Conservation (phyloP, 176 grass and related monocot genomes). For the Pontederia paniculata region DNA sequence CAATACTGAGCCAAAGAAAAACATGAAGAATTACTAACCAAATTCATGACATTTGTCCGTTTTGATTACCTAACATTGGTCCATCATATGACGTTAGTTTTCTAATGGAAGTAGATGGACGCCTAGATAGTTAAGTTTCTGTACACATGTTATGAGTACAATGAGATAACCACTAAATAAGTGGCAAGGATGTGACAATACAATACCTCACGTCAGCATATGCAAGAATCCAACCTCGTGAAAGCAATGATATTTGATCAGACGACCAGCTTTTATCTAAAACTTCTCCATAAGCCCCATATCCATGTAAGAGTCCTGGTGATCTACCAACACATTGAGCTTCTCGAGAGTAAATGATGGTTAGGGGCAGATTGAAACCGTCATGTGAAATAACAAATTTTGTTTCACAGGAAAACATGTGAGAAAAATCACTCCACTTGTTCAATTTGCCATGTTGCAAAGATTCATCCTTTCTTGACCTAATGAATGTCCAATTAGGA, state of each 20-base stretch:
- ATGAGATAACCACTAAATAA: too few species aligned
- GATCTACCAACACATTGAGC: conserved; percentile 31
- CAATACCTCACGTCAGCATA: conserved; percentile 89
- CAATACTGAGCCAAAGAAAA: too few species aligned
- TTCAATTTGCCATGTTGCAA: conserved; percentile 28
- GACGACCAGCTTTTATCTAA: conserved; percentile 95
- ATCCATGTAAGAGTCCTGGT: conserved; percentile 73
- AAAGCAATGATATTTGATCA: conserved; percentile 71
- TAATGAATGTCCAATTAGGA: conserved; percentile 22
- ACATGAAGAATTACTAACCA: too few species aligned
- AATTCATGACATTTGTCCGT: too few species aligned
- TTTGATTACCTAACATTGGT: too few species aligned
- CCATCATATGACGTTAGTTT: too few species aligned
- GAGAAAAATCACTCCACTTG: conserved; percentile 68
- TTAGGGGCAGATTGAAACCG: conserved; percentile 44
- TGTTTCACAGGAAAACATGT: conserved; percentile 52
- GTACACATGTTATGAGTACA: too few species aligned
- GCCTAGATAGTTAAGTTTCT: too few species aligned
- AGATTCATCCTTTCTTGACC: conserved; percentile 19
- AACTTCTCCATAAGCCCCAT: conserved; percentile 89
- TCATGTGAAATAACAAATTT: conserved; percentile 66
- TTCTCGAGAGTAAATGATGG: conserved; percentile 50
- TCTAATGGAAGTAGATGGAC: too few species aligned
- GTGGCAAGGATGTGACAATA: too few species aligned
- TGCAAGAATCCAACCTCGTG: conserved; percentile 83